These are phyloP conservation scores for Ceratobasidium sp. DNA, from an alignment of 1,284 basidiomycete genomes.

Conservation along the genomic window DNA sequence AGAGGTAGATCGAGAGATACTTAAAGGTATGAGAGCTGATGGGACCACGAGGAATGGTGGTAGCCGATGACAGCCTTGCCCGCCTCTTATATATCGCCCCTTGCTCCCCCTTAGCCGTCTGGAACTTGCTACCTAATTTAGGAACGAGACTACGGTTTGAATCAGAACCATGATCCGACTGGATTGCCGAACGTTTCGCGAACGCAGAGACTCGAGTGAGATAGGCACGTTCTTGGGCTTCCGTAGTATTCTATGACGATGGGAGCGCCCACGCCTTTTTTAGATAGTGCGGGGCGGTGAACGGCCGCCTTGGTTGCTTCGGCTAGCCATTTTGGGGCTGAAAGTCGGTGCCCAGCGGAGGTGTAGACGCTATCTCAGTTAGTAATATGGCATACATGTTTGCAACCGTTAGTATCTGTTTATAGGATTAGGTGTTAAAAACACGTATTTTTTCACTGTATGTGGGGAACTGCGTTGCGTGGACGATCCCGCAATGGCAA, in stretches of 20 bases:
- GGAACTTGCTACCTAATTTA: conserved; percentile 24
- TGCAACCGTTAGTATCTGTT: background rate
- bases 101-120: background rate
- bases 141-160: conserved; percentile 1
- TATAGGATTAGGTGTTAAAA: background rate
- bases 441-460: background rate
- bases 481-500: background rate
- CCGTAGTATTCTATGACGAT: background rate
- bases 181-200: conserved; percentile 27
- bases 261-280: conserved; percentile 1
- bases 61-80: conserved; percentile 3
- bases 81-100: conserved; percentile 3
- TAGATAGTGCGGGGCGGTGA: conserved; percentile 1
- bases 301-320: background rate
- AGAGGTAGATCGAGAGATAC: background rate
- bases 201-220: conserved; percentile 27
- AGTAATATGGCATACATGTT: background rate
- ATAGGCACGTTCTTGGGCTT: background rate
- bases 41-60: conserved; percentile 4
- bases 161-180: conserved; percentile 23
- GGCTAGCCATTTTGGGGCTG: background rate
- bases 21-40: conserved; percentile 18
- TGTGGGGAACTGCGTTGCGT: background rate
- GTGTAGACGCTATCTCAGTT: background rate
- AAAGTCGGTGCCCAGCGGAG: background rate